These are phyloP conservation scores for Penicillium longicatenatum DNA, from an alignment of 495 filamentous ascomycete species.

Conservation along the genomic window DNA sequence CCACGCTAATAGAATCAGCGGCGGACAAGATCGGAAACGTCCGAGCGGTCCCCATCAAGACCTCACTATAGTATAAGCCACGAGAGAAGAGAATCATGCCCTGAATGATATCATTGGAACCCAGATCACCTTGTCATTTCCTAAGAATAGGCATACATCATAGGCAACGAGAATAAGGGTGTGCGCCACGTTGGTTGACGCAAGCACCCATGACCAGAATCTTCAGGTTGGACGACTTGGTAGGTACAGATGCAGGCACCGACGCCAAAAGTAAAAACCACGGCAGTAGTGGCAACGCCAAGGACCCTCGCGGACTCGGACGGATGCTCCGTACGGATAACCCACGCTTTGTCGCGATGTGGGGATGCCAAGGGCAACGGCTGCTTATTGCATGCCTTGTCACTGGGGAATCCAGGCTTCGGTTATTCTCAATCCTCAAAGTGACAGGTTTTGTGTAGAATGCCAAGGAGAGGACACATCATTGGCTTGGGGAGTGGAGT, in stretches of 20 bases:
- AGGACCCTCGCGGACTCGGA: slow-evolving; percentile 2
- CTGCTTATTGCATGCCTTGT: background rate
- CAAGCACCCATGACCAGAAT: too few species aligned
- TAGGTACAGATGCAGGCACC: background rate
- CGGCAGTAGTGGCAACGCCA: background rate
- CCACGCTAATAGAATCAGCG: background rate
- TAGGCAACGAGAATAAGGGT: background rate
- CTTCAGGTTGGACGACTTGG: background rate
- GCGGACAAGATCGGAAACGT: background rate
- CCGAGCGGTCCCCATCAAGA: too few species aligned
- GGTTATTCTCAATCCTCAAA: background rate
- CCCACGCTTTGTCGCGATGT: background rate
- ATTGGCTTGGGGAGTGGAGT: background rate
- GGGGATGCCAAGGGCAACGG: slow-evolving; percentile 1
- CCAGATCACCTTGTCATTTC: background rate
- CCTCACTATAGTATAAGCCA: too few species aligned
- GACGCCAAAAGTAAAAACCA: background rate
- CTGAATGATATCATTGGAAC: background rate
- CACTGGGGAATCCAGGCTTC: background rate
- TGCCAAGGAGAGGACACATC: background rate
- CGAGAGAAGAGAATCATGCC: background rate
- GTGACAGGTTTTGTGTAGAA: background rate
- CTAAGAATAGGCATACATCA: background rate
- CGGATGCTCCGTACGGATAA: background rate
- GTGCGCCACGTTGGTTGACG: background rate